Conservation (phyloP, 148 eudicot genomes). For the Heliosperma pusillum region DNA sequence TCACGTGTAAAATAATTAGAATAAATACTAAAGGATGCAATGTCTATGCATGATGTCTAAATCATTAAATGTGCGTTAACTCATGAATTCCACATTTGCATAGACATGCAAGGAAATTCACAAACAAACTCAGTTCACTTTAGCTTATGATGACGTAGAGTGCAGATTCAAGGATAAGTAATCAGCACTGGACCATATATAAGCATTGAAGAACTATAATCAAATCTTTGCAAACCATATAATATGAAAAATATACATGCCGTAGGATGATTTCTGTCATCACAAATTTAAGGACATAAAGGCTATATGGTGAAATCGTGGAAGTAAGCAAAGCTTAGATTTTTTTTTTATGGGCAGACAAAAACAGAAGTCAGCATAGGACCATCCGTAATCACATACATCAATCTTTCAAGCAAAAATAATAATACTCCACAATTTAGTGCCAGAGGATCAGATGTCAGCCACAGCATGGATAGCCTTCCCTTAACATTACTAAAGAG, state of each 20-base stretch:
- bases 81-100: constrained; percentile 23
- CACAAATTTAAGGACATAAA: not conserved
- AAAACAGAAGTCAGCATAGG: not conserved
- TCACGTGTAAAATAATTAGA: not conserved
- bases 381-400: not conserved
- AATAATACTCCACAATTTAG: too few species aligned
- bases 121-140: constrained; percentile 14
- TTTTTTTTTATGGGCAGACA: not conserved
- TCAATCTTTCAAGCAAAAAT: not conserved
- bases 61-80: constrained; percentile 29
- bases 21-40: not conserved
- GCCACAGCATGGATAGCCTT: not conserved
- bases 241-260: not conserved
- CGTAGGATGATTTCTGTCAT: not conserved
- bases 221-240: not conserved
- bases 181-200: constrained; percentile 38
- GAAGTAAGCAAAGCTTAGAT: not conserved
- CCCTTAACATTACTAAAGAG: constrained; percentile 8
- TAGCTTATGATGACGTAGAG: constrained; percentile 40
- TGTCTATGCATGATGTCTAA: not conserved
- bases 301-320: not conserved
- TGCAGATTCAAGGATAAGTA: constrained; percentile 26
- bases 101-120: constrained; percentile 17
- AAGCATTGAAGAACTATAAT: not conserved
- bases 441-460: not conserved